Conservation (phyloP, 306 rosid genomes). For the Luffa acutangula region DNA sequence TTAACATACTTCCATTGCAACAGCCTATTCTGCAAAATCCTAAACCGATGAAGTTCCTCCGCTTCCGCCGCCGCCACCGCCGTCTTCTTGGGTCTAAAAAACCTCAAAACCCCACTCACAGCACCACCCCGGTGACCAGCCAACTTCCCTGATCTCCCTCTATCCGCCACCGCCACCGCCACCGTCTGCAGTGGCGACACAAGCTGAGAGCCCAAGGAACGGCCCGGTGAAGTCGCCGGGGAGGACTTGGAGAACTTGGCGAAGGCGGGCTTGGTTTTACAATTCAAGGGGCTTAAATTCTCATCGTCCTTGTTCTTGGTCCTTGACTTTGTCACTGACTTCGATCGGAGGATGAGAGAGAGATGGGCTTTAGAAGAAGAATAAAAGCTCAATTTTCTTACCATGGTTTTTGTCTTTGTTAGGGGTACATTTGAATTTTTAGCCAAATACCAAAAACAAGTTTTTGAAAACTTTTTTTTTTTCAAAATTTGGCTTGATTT, state of each 20-base stretch:
- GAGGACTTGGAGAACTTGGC: not conserved
- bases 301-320: not conserved
- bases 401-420: no score
- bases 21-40: constrained; percentile 44
- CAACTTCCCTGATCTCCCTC: constrained; percentile 6
- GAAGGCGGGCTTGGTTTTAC: not conserved
- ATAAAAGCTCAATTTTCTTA: not conserved
- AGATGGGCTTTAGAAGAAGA: not conserved
- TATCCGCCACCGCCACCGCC: not conserved
- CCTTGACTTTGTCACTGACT: not conserved
- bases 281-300: constrained; percentile 5
- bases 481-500: no score
- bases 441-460: no score
- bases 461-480: no score
- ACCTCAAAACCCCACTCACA: constrained; percentile 48
- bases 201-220: constrained; percentile 20
- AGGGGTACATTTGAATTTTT: no score
- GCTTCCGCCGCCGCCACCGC: constrained; percentile 16
- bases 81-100: constrained; percentile 49
- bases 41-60: constrained; percentile 42
- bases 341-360: not conserved
- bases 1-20: constrained; percentile 67
- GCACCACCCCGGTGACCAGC: constrained; percentile 3
- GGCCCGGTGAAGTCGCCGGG: constrained; percentile 25
- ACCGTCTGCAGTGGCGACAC: not conserved